Base-by-base conservation (phyloP, 768 basidiomycete genomes). In the Rhizopogon salebrosus region DNA sequence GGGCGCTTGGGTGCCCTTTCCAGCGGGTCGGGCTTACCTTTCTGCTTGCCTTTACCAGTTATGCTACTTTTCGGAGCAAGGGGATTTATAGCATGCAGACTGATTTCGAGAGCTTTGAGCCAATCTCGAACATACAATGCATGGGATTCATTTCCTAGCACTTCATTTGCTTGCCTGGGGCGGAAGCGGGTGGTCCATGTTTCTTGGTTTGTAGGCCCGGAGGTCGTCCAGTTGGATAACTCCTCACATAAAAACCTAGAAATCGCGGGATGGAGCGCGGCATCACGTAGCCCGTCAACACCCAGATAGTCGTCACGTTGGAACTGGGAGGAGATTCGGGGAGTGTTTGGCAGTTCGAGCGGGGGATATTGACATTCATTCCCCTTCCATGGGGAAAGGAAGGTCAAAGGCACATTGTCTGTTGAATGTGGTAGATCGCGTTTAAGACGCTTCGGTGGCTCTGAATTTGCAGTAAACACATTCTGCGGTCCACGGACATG, bases 131-230 rank as follows among this genome's bases (percentile, higher is more conserved):
- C 72, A 66, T 85, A 89, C 24, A 74, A 59, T 1, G 92, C 86
- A 45, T 80, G 79, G 8, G 68, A 64, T 64, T 89, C 83, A 62
- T 93, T 94, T 6, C 90, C 90, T 1, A 95, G 73, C 3, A 93
- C 82, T 55, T 94, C 81, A 22, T 79, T 76, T 11, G 91, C 90
- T 38, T 76, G 71, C 49, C 75, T 77, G 23, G 93, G 93, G 18
- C 80, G 82, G 80, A 87, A 94, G 60, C 80, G 85, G 41, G 85
- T 81, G 18, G 77, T 69, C 91, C 92, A 95, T 11, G 79, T 67
- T 37, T 80, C 75, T 36, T 75, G 71, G 45, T 27, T 51, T 37
- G 71, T 60, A 22, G 66, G 60, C 8, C 27, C 23, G 22, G 39
- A 42, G 22, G 7, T 37, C 26, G 56, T 48, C 43, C 20, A 16